Percentiles rank a stretch among this genome's conserved stretches.
Conservation (phyloP, 2,329 filamentous ascomycete species). For the Fusarium sp. region DNA sequence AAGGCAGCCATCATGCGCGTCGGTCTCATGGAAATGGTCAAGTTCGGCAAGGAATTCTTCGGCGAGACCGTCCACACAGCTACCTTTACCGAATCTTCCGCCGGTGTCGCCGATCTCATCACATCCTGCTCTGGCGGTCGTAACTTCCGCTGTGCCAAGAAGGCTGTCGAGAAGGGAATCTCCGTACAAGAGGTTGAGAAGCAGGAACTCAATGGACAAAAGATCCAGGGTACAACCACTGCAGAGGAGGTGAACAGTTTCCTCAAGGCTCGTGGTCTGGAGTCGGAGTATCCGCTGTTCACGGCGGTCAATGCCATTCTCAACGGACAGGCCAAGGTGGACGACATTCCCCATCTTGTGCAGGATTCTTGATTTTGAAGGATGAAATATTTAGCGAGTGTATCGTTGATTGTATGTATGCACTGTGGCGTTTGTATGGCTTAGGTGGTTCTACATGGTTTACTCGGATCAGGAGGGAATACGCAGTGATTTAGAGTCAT, state of each 20-base stretch:
- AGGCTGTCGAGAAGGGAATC: slow-evolving; percentile 82
- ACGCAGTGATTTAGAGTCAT: slow-evolving; percentile 23
- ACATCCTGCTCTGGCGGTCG: slow-evolving; percentile 92
- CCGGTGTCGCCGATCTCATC: slow-evolving; percentile 94
- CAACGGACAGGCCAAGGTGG: slow-evolving; percentile 77
- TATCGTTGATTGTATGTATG: slow-evolving; percentile 7
- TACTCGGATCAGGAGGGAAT: slow-evolving; percentile 15
- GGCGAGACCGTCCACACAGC: slow-evolving; percentile 79
- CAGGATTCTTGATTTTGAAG: slow-evolving; percentile 45
- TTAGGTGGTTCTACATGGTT: slow-evolving; percentile 21
- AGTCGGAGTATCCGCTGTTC: slow-evolving; percentile 90
- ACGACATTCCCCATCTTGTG: slow-evolving; percentile 82
- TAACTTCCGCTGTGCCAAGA: slow-evolving; percentile 94
- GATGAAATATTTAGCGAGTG: slow-evolving; percentile 1
- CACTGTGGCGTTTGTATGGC: slow-evolving; percentile 39
- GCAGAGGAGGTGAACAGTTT: slow-evolving; percentile 92
- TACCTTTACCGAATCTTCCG: slow-evolving; percentile 97
- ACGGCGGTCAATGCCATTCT: slow-evolving; percentile 87
- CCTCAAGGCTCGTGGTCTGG: slow-evolving; percentile 79
- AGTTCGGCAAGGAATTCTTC: slow-evolving; percentile 95
- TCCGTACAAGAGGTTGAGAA: slow-evolving; percentile 88
- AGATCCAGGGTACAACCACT: slow-evolving; percentile 92
- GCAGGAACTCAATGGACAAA: slow-evolving; percentile 93
- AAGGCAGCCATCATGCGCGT: slow-evolving; percentile 99
- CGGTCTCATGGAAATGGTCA: slow-evolving; percentile 94